Evolutionary conservation across 2,329 filamentous ascomycete species (phyloP), one percentile per base, ranked within the genome.

Genomic region (Penicillium corylophilum): DNA sequence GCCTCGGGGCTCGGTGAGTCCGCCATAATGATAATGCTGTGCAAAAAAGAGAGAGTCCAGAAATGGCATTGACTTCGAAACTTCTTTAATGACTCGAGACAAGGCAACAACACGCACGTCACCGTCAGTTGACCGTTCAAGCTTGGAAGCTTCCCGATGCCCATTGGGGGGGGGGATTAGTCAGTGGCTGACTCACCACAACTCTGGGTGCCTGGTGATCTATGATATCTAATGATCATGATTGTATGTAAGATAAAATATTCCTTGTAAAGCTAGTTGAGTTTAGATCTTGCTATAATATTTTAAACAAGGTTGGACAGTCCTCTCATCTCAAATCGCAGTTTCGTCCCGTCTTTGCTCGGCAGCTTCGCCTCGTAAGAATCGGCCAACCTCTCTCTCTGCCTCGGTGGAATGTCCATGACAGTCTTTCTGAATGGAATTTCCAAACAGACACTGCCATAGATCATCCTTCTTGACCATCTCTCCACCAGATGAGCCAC

Each of bases 371-470:
- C 73, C 79, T 55, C 81, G 75, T 53, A 84, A 61, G 57, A 81
- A 75, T 29, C 78, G 71, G 5, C 66, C 74, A 26, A 83, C 71
- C 51, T 81, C 79, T 48, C 65, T 64, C 41, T 75, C 69, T 44
- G 75, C 56, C 46, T 66, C 58, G 18, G 46, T 46, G 10, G 55
- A 54, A 13, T 50, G 44, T 22, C 48, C 51, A 33, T 40, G 50
- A 35, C 39, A 57, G 52, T 57, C 50, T 45, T 60, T 67, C 64
- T 51, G 51, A 53, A 69, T 71, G 31, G 67, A 66, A 15, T 79
- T 78, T 0, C 89, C 88, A 77, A 96, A 96, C 1, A 96, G 74
- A 71, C 93, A 97, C 56, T 84, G 83, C 93, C 92, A 96, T 39
- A 97, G 67, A 68, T 96, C 93, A 12, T 84, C 81, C 56, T 87